Percentiles rank a stretch among this genome's conserved stretches.
Evolutionary conservation across 768 basidiomycete species (phyloP).

Genomic region (Lactifluus hygrophoroides): DNA sequence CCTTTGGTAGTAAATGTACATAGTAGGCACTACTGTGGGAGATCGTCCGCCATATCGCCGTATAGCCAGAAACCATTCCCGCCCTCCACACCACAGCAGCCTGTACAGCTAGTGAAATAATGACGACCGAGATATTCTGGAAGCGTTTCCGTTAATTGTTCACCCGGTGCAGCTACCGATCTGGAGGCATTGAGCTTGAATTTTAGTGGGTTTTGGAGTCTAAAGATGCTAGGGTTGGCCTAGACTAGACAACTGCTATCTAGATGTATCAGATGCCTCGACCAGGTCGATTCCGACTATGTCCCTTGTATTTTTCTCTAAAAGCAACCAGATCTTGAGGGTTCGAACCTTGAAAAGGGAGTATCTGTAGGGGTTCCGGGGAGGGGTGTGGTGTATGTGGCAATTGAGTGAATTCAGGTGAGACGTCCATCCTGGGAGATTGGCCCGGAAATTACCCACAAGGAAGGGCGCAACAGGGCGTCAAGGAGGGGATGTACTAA

Average conservation of each 20-base stretch:
- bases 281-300: neutral
- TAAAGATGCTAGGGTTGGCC: conserved; percentile 2
- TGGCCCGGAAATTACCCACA: conserved; percentile 2
- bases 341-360: neutral
- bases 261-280: conserved; percentile 9
- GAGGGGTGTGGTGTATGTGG: neutral
- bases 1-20: neutral
- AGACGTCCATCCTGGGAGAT: neutral
- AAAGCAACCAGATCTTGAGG: neutral
- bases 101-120: neutral
- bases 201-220: neutral
- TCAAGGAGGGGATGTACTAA: neutral
- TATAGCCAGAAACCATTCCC: no score
- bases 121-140: neutral
- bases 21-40: neutral
- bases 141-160: neutral
- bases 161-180: conserved; percentile 2
- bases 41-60: conserved; percentile 4
- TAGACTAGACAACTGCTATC: conserved; percentile 14
- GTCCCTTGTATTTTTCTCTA: no score
- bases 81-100: no score
- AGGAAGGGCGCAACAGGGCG: neutral
- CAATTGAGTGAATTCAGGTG: neutral
- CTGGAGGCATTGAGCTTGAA: neutral
- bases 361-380: neutral